phyloP scores from a whole-genome alignment of 768 basidiomycete species.

The Lentinula detonsa region DNA sequence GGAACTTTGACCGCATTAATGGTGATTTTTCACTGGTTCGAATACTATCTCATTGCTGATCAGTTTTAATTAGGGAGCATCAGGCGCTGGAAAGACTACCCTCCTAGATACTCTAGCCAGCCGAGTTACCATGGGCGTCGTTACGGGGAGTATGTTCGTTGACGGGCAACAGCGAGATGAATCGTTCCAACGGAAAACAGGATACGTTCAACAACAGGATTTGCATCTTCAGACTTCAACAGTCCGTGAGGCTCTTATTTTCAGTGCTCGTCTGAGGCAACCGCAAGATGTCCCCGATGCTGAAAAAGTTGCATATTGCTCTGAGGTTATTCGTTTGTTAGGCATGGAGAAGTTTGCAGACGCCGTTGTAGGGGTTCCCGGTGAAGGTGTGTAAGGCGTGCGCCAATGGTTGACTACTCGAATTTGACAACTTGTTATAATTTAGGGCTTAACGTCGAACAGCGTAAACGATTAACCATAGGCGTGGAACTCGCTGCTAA shows the following conservation, averaged over 20 bases:
- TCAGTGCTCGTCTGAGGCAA: constrained; percentile 42
- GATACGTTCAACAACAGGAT: constrained; percentile 43
- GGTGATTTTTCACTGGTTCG: constrained; percentile 18
- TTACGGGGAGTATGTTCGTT: constrained; percentile 40
- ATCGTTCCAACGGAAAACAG: constrained; percentile 36
- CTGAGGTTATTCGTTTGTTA: constrained; percentile 40
- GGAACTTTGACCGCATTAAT: constrained; percentile 47
- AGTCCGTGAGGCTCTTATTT: constrained; percentile 40
- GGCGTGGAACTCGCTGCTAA: constrained; percentile 56
- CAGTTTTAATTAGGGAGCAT: constrained; percentile 9
- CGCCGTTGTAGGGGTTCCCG: constrained; percentile 11
- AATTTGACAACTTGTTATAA: constrained; percentile 39
- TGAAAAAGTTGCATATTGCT: constrained; percentile 39
- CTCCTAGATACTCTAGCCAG: constrained; percentile 38
- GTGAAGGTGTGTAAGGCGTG: constrained; percentile 10
- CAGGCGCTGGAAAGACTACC: constrained; percentile 27
- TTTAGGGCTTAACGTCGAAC: constrained; percentile 47
- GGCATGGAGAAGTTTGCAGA: constrained; percentile 39
- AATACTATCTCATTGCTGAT: neutral
- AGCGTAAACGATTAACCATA: constrained; percentile 52
- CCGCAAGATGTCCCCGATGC: constrained; percentile 28
- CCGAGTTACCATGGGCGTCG: constrained; percentile 42
- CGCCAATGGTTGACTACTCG: neutral
- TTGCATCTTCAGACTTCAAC: constrained; percentile 44
- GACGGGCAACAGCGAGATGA: constrained; percentile 26